Conservation (phyloP, 257 asterid genomes). For the Verbena officinalis region DNA sequence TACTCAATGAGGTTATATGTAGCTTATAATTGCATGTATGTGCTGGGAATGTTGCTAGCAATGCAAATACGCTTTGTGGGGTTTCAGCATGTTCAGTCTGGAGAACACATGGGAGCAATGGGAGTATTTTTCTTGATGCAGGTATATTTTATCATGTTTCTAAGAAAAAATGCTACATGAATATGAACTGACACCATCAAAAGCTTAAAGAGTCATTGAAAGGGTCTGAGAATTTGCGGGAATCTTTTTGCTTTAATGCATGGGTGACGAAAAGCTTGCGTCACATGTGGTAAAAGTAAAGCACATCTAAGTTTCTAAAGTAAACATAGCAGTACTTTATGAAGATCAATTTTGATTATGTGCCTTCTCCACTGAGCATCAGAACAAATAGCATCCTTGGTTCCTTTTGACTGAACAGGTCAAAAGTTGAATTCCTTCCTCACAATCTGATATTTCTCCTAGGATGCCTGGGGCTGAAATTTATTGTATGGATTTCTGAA, state of each 20-base stretch:
- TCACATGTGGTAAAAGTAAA: neutral
- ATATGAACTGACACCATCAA: slow-evolving; percentile 1
- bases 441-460: slow-evolving; percentile 9
- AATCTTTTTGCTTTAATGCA: slow-evolving; percentile 11
- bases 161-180: slow-evolving; percentile 5
- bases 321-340: slow-evolving; percentile 9
- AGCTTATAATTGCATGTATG: slow-evolving; percentile 92
- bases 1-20: slow-evolving; percentile 96
- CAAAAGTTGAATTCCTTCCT: neutral
- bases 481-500: slow-evolving; percentile 13
- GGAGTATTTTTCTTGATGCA: slow-evolving; percentile 98
- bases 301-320: neutral
- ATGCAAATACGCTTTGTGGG: slow-evolving; percentile 99
- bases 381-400: slow-evolving; percentile 10
- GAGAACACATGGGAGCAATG: slow-evolving; percentile 99
- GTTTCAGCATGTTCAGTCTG: slow-evolving; percentile 98
- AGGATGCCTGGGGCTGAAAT: slow-evolving; percentile 12
- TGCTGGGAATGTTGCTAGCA: slow-evolving; percentile 91
- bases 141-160: slow-evolving; percentile 42
- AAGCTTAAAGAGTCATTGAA: slow-evolving; percentile 8
- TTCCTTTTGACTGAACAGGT: neutral
- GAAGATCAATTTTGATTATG: slow-evolving; percentile 6
- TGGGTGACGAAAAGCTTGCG: neutral
- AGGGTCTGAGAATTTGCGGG: slow-evolving; percentile 11
- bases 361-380: slow-evolving; percentile 6